A percentile compares a stretch with the other conserved stretches of the same genome.
phyloP scores from a whole-genome alignment of 2,329 filamentous ascomycete species.

The Stachybotrys echinatus region DNA sequence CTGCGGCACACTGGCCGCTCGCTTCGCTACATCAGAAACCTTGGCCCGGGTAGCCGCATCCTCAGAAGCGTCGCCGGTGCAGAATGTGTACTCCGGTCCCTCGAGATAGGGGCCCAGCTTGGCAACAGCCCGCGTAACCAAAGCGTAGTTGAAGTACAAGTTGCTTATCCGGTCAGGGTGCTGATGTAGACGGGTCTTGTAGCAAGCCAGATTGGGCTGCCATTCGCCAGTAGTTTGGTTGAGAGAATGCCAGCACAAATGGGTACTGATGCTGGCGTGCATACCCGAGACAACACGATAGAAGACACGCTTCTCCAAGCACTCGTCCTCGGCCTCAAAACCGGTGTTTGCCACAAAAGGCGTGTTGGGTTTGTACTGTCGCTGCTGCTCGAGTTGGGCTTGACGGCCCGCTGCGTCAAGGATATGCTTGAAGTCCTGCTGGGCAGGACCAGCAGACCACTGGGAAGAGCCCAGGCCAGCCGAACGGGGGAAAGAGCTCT shows the following conservation, averaged over 20 bases:
- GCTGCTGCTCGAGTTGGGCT: slow-evolving; percentile 52
- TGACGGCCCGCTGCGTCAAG: slow-evolving; percentile 55
- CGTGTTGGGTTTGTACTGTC: slow-evolving; percentile 39
- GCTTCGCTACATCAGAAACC: slow-evolving; percentile 68
- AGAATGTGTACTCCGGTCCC: slow-evolving; percentile 69
- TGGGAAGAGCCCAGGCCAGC: slow-evolving; percentile 45
- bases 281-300: slow-evolving; percentile 93
- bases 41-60: slow-evolving; percentile 76
- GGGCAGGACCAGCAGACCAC: slow-evolving; percentile 45
- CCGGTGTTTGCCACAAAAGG: slow-evolving; percentile 58
- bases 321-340: slow-evolving; percentile 82
- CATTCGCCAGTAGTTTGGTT: slow-evolving; percentile 93
- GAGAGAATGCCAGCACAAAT: slow-evolving; percentile 92
- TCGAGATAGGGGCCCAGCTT: slow-evolving; percentile 82
- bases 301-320: slow-evolving; percentile 97
- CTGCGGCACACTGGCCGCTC: slow-evolving; percentile 62
- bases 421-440: slow-evolving; percentile 56
- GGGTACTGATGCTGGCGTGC: slow-evolving; percentile 95
- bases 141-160: slow-evolving; percentile 97
- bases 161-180: slow-evolving; percentile 92
- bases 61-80: slow-evolving; percentile 75
- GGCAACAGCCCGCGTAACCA: slow-evolving; percentile 85
- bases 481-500: slow-evolving; percentile 56
- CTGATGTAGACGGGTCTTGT: slow-evolving; percentile 75
- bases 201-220: slow-evolving; percentile 87